Conservation (phyloP, 495 filamentous ascomycete genomes). For the Penicillium ucsense region DNA sequence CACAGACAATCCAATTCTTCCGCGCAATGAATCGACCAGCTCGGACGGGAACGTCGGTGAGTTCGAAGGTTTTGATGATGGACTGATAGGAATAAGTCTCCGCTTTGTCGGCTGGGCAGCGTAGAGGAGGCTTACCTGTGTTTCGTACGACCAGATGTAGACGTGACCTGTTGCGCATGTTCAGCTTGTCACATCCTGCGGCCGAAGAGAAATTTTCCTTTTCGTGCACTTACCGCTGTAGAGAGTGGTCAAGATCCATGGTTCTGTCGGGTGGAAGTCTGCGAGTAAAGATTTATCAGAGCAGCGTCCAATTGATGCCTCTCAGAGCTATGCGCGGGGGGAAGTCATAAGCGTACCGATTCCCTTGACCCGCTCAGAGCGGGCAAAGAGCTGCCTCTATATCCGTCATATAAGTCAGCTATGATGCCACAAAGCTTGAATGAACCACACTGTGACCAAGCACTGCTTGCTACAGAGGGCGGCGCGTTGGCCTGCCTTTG, state of each 20-base stretch:
- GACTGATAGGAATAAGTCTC: constrained; percentile 37
- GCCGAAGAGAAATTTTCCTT: neutral
- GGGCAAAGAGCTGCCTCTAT: constrained; percentile 71
- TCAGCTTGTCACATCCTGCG: constrained; percentile 17
- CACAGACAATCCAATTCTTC: constrained; percentile 99
- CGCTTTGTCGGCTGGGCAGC: neutral
- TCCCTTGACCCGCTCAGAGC: constrained; percentile 88
- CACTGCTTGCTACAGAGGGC: too few relatives aligned
- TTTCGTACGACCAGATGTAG: constrained; percentile 99
- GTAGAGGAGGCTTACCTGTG: constrained; percentile 45
- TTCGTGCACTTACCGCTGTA: constrained; percentile 66
- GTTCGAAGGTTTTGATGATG: constrained; percentile 98
- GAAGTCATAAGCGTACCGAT: constrained; percentile 39
- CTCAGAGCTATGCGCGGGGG: neutral
- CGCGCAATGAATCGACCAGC: constrained; percentile 93
- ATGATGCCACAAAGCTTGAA: neutral
- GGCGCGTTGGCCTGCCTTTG: constrained; percentile 6
- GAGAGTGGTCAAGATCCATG: constrained; percentile 92
- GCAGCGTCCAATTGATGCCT: neutral
- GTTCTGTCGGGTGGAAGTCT: constrained; percentile 88
- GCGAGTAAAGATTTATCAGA: neutral
- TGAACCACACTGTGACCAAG: too few relatives aligned
- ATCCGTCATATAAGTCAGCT: constrained; percentile 12
- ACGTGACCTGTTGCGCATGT: constrained; percentile 60
- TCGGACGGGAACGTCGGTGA: constrained; percentile 96